Conservation (phyloP, 176 grass and related monocot genomes). For the Cymbopogon citratus region DNA sequence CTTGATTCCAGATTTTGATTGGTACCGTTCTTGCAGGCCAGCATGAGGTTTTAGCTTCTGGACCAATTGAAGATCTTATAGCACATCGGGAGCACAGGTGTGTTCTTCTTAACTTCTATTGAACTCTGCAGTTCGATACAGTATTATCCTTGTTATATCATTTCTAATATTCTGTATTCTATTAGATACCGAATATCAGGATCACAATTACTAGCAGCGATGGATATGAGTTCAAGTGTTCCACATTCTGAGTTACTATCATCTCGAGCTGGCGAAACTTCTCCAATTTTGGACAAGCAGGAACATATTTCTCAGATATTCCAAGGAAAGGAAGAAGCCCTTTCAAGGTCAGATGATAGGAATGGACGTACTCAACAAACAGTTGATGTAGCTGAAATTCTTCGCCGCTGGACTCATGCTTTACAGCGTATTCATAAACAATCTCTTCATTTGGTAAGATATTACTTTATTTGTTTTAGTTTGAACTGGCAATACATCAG, state of each 20-base stretch:
- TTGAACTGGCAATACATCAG: background rate
- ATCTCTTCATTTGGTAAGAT: constrained; percentile 95
- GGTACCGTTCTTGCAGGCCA: constrained; percentile 53
- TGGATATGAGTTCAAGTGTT: constrained; percentile 74
- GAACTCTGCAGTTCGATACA: background rate
- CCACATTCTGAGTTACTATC: constrained; percentile 70
- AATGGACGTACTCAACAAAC: constrained; percentile 56
- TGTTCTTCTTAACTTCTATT: constrained; percentile 13
- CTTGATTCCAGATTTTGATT: constrained; percentile 20
- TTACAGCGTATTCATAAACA: constrained; percentile 99
- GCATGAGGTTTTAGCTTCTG: constrained; percentile 96
- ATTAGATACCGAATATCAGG: constrained; percentile 97
- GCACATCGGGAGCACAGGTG: constrained; percentile 98
- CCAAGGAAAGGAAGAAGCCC: constrained; percentile 60
- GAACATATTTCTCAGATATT: constrained; percentile 49
- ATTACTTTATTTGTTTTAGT: background rate
- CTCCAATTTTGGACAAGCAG: constrained; percentile 37
- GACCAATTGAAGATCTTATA: constrained; percentile 98
- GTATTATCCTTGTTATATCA: background rate
- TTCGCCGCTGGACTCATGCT: constrained; percentile 98
- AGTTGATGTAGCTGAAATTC: constrained; percentile 97
- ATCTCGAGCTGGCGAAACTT: constrained; percentile 49
- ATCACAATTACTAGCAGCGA: constrained; percentile 80
- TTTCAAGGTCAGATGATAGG: constrained; percentile 76
- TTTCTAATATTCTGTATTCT: constrained; percentile 32